A percentile compares a stretch with the other conserved stretches of the same genome.
These are phyloP conservation scores for Hypholoma fasciculare DNA, from an alignment of 768 basidiomycete genomes.

Conservation along the genomic window DNA sequence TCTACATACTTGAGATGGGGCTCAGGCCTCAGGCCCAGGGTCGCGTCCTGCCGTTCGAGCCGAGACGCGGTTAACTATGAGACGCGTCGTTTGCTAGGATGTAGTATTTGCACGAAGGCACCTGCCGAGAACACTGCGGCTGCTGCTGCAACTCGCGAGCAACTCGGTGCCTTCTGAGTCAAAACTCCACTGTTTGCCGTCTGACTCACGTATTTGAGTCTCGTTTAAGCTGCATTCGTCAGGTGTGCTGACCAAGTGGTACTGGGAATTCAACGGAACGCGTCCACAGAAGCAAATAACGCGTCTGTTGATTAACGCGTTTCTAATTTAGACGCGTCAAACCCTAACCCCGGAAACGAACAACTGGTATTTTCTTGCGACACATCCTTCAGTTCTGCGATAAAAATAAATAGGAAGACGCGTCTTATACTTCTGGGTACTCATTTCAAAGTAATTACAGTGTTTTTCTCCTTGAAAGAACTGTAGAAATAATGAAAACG, in stretches of 20 bases:
- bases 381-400: background rate
- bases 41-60: too few species aligned
- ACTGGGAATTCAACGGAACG: slow-evolving; percentile 11
- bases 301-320: slow-evolving; percentile 25
- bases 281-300: slow-evolving; percentile 24
- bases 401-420: background rate
- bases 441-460: background rate
- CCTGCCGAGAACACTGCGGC: too few species aligned
- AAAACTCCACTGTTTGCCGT: too few species aligned
- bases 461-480: background rate
- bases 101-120: too few species aligned
- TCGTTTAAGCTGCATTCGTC: too few species aligned
- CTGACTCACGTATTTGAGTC: too few species aligned
- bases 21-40: too few species aligned
- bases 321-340: slow-evolving; percentile 25
- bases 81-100: too few species aligned
- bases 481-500: background rate
- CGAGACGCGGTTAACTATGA: too few species aligned
- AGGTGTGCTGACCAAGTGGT: background rate
- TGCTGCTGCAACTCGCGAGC: too few species aligned
- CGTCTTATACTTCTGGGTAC: background rate
- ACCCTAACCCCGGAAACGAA: slow-evolving; percentile 17
- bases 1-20: too few species aligned
- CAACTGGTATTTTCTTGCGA: background rate
- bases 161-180: too few species aligned